A percentile compares a stretch with the other conserved stretches of the same genome.
These are phyloP conservation scores for Aspergillus costaricaensis DNA, from an alignment of 2,329 filamentous ascomycete genomes.

Conservation along the genomic window DNA sequence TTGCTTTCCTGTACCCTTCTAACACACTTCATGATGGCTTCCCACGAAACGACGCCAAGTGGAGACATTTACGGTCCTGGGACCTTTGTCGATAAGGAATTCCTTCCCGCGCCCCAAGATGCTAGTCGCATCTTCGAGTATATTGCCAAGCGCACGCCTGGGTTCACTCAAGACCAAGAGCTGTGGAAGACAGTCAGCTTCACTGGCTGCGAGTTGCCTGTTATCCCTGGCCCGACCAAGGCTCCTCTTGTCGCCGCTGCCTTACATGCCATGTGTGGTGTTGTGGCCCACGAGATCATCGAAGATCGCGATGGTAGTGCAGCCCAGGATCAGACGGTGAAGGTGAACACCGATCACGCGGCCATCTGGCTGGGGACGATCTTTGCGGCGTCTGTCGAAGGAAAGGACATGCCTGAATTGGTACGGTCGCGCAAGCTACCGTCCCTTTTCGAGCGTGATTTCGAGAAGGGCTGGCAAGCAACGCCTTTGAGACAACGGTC, in stretches of 20 bases:
- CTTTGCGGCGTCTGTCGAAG: not conserved
- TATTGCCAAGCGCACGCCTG: not conserved
- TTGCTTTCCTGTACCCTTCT: too few species aligned
- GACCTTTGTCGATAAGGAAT: not conserved
- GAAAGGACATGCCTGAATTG: not conserved
- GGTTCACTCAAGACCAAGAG: not conserved
- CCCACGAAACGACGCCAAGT: not conserved
- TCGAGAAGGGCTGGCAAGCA: not conserved
- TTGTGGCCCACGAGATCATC: not conserved
- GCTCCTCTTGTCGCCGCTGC: not conserved
- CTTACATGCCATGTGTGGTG: slow-evolving; percentile 1
- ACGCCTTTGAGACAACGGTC: not conserved
- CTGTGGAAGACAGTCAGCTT: not conserved
- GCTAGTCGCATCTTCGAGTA: not conserved
- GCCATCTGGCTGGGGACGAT: slow-evolving; percentile 1
- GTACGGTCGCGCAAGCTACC: not conserved
- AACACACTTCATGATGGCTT: not conserved
- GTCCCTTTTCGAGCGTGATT: not conserved
- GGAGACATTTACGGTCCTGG: slow-evolving; percentile 1
- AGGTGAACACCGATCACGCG: not conserved
- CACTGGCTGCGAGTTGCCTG: not conserved
- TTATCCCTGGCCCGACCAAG: not conserved
- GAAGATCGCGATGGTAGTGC: not conserved
- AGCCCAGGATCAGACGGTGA: not conserved
- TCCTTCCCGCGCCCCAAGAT: not conserved